A percentile compares a stretch with the other conserved stretches of the same genome.
These are phyloP conservation scores for Vitellaria paradoxa DNA, from an alignment of 179 eudicot genomes.

Conservation along the genomic window DNA sequence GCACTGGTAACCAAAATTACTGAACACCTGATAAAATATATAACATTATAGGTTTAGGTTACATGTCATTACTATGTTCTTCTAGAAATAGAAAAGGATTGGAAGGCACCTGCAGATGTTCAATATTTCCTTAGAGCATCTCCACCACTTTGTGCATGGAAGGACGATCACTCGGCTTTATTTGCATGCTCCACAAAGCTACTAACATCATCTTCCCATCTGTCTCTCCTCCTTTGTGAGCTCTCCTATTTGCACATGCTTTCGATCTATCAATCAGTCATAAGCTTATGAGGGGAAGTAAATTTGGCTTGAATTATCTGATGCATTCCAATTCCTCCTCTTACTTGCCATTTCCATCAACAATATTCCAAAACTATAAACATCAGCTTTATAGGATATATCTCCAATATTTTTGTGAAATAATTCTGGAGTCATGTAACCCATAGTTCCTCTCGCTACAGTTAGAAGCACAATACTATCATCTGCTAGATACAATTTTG, in stretches of 20 bases:
- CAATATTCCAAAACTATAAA: slow-evolving; percentile 23
- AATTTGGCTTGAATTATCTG: neutral
- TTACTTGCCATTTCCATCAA: slow-evolving; percentile 10
- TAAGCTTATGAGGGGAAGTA: no score
- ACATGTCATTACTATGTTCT: no score
- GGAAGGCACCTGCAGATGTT: neutral
- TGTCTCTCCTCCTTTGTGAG: neutral
- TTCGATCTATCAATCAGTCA: neutral
- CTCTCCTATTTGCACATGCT: slow-evolving; percentile 3
- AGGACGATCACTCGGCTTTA: slow-evolving; percentile 15
- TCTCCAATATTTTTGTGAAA: slow-evolving; percentile 16
- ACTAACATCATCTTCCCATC: slow-evolving; percentile 10
- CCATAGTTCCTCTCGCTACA: slow-evolving; percentile 23
- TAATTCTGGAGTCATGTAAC: slow-evolving; percentile 20
- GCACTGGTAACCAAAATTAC: no score
- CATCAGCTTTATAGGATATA: slow-evolving; percentile 19
- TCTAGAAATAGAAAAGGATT: slow-evolving; percentile 9
- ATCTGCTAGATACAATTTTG: slow-evolving; percentile 17
- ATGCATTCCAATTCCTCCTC: slow-evolving; percentile 10
- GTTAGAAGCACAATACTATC: slow-evolving; percentile 20
- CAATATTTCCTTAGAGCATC: slow-evolving; percentile 14
- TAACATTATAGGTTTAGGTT: no score
- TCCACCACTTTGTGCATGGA: slow-evolving; percentile 16
- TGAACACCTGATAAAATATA: no score
- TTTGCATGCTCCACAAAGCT: slow-evolving; percentile 16